Percentiles rank a stretch among this genome's conserved stretches.
Evolutionary conservation across 345 rosid species (phyloP).

Genomic region (Aquilaria sinensis): DNA sequence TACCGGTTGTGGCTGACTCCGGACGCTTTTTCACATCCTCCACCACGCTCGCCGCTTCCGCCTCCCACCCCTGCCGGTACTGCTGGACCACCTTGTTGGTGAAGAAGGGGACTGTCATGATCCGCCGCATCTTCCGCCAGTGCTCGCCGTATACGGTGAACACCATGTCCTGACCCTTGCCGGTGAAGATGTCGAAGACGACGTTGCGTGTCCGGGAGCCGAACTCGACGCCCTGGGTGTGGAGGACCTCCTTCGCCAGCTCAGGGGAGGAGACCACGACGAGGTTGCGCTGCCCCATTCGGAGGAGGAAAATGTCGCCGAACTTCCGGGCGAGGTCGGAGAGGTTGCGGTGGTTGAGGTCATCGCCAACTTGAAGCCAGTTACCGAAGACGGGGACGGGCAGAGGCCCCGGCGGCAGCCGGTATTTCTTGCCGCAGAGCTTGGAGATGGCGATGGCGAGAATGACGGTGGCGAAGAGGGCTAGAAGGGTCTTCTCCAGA

Average conservation of each 20-base stretch:
- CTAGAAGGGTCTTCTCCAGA: constrained; percentile 72
- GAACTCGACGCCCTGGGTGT: constrained; percentile 48
- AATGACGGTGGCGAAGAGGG: constrained; percentile 56
- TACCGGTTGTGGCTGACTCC: constrained; percentile 59
- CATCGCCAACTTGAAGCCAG: constrained; percentile 98
- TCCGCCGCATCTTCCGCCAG: constrained; percentile 97
- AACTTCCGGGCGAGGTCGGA: constrained; percentile 67
- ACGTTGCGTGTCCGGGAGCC: constrained; percentile 82
- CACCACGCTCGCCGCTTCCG: constrained; percentile 65
- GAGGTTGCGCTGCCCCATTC: constrained; percentile 90
- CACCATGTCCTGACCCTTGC: constrained; percentile 98
- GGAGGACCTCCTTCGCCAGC: constrained; percentile 79
- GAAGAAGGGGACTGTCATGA: constrained; percentile 99
- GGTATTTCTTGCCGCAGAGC: constrained; percentile 76
- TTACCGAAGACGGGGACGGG: constrained; percentile 91
- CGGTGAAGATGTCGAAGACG: constrained; percentile 94
- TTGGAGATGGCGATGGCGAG: constrained; percentile 68
- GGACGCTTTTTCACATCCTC: constrained; percentile 74
- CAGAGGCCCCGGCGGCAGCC: constrained; percentile 88
- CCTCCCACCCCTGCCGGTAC: constrained; percentile 67
- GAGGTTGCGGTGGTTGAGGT: constrained; percentile 87
- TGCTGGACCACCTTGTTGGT: constrained; percentile 88
- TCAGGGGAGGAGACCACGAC: constrained; percentile 92
- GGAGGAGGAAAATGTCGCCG: constrained; percentile 61
- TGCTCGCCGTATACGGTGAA: constrained; percentile 98